A percentile compares a stretch with the other conserved stretches of the same genome.
Conservation (phyloP, 305 asterid genomes). For the Petunia hybrid region DNA sequence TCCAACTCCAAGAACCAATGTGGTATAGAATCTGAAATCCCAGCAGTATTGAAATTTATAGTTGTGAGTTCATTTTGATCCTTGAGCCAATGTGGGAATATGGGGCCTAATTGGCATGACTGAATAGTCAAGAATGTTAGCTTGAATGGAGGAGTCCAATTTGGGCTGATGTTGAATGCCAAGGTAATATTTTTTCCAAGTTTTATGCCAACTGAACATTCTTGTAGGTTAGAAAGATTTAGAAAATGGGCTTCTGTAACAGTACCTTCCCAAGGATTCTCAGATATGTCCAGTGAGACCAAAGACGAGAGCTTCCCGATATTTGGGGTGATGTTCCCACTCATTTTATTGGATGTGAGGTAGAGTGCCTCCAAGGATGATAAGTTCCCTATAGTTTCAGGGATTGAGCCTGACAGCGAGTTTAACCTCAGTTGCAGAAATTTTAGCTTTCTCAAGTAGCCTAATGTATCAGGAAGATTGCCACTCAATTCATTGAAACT, state of each 20-base stretch:
- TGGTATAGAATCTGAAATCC: constrained; percentile 42
- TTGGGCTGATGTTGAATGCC: constrained; percentile 39
- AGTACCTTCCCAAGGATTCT: constrained; percentile 49
- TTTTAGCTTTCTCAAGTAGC: constrained; percentile 35
- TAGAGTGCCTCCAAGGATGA: constrained; percentile 40
- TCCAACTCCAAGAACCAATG: constrained; percentile 45
- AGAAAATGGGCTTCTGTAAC: constrained; percentile 48
- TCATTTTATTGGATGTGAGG: constrained; percentile 42
- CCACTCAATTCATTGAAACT: constrained; percentile 38
- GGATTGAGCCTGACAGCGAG: constrained; percentile 47
- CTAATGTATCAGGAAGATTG: constrained; percentile 39
- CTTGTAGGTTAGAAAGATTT: constrained; percentile 40
- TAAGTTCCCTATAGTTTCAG: constrained; percentile 42
- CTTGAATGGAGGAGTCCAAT: constrained; percentile 50
- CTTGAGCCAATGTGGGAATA: constrained; percentile 45
- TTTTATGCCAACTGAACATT: constrained; percentile 35
- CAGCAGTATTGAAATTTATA: constrained; percentile 29
- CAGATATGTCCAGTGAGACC: constrained; percentile 30
- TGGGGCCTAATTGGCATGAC: constrained; percentile 46
- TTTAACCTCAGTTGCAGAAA: constrained; percentile 36
- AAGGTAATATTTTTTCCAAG: constrained; percentile 34
- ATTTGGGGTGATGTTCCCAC: constrained; percentile 44
- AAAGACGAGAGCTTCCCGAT: constrained; percentile 45
- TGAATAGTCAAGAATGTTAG: constrained; percentile 38
- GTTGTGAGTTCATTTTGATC: constrained; percentile 40